Base-by-base conservation (phyloP, 495 filamentous ascomycete species). In the Neurospora terricola region DNA sequence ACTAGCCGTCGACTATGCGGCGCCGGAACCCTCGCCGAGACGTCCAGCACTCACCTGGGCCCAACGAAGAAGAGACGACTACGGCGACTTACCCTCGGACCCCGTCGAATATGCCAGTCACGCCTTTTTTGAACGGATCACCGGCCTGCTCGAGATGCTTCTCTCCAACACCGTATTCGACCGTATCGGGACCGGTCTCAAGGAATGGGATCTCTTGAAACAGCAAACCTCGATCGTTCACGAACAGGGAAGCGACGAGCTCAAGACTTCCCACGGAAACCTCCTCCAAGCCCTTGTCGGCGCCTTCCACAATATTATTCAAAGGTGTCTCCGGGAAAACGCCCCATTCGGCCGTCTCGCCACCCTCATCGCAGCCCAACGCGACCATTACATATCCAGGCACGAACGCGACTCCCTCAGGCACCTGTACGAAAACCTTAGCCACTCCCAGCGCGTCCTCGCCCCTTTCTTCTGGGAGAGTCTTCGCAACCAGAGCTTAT, bases 1-100 rank as follows among this genome's bases (percentile, higher is more conserved):
- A 72, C 74, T 73, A 42, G 85, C 90, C 72, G 87, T 93, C 73
- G 89, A 93, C 83, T 91, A 91, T 82, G 89, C 87, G 71, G 89
- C 86, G 59, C 38, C 70, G n/a, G n/a, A 39, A 0, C 71, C 72
- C 4, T 72, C 69, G 0, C 74, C 76, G 34, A 23, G 42, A n/a
- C 71, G 38, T 2, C 71, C 74, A 1, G 36, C 16, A 2, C 16
- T 73, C 12, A 78, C 77, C 6, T 81, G 77, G 76, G 73, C 70
- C 11, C 73, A 75, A 27, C 76, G 77, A 8, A 72, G 70, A 37
- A 75, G 80, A 6, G 80, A 80, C 43, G 78, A 80, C 37, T 80
- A 81, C 36, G 80, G 77, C 4, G 79, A 81, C 40, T 78, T 76
- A 38, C 79, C 79, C 0, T 78, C 76, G 23, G 78, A 82, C 70